Evolutionary conservation across 1,284 basidiomycete species (phyloP).

Genomic region (Naganishia cerealis): DNA sequence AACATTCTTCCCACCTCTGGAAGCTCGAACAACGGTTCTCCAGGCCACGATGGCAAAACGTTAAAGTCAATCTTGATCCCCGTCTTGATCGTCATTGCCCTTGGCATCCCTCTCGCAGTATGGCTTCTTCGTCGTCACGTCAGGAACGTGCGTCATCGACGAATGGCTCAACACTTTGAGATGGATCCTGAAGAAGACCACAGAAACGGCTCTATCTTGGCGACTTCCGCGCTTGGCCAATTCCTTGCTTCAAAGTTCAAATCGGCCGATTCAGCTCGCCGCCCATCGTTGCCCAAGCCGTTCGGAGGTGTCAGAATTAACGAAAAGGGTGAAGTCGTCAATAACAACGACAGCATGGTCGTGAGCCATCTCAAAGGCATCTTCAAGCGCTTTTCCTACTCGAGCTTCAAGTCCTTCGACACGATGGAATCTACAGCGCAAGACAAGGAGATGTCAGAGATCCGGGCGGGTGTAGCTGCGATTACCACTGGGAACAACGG

Average conservation of each 20-base stretch:
- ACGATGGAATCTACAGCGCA: slow-evolving; percentile 23
- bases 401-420: slow-evolving; percentile 16
- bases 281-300: slow-evolving; percentile 13
- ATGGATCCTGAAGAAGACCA: slow-evolving; percentile 31
- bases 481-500: not conserved
- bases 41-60: slow-evolving; percentile 34
- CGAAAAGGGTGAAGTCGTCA: slow-evolving; percentile 22
- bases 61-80: slow-evolving; percentile 48
- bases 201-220: not conserved
- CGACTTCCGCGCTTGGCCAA: slow-evolving; percentile 14
- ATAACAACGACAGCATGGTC: slow-evolving; percentile 8
- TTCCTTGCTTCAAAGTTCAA: slow-evolving; percentile 24
- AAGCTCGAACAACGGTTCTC: slow-evolving; percentile 18
- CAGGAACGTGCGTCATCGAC: slow-evolving; percentile 46
- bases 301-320: slow-evolving; percentile 29
- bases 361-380: slow-evolving; percentile 17
- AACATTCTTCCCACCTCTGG: slow-evolving; percentile 11
- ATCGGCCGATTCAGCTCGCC: not conserved
- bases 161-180: slow-evolving; percentile 51
- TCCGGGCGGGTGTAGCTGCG: slow-evolving; percentile 17
- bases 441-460: slow-evolving; percentile 25
- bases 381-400: slow-evolving; percentile 15
- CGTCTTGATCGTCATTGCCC: slow-evolving; percentile 42
- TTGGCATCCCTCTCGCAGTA: slow-evolving; percentile 44
- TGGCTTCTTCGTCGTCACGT: slow-evolving; percentile 48